Evolutionary conservation across 2,329 filamentous ascomycete species (phyloP), one percentile per base, ranked within the genome.

Genomic region (Ceratocystis colombiana): DNA sequence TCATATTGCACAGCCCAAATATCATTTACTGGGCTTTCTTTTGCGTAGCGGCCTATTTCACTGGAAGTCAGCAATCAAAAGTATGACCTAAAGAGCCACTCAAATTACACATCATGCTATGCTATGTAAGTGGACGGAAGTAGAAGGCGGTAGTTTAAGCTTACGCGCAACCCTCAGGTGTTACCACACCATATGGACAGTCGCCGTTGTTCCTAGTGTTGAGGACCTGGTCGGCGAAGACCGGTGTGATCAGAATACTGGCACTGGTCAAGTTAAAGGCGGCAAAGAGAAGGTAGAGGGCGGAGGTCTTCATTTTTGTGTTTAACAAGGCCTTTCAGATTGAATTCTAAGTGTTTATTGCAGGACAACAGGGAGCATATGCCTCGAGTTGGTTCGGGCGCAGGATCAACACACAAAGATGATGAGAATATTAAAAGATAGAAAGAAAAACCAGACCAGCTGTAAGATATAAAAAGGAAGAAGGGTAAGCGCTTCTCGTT

Each of bases 81-180:
- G 17, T 30, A 59, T 25, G 28, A 1, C 5, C 28, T 7, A 59
- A n/a, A n/a, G 15, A 30, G 28, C 53, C 53, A 37, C 28, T 3
- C 28, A 59, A n/a, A 17, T 20, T 17, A 41, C 37, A 12, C 1
- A 41, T 41, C 37, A 12, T 41, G 37, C 37, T 10, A 37, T 8
- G 33, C 3, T 12, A 15, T 61, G n/a, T 2, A 28, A n/a, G 63
- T 37, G 22, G n/a, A 20, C 6, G 20, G n/a, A 57, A 28, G 15
- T 28, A 41, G 15, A 48, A 45, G 37, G 5, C 22, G 76, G 22
- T 57, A 30, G 53, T 30, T 59, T 30, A 33, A 59, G 53, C 81
- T 70, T 72, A 84, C 82, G 76, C 82, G 79, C 82, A 85, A 44
- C 82, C 82, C 65, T 77, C 74, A 3, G 82, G 81, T 41, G 82